Evolutionary conservation across 495 filamentous ascomycete genomes (phyloP), one percentile per base, ranked within the genome.

Genomic region (Daldinia childiae): DNA sequence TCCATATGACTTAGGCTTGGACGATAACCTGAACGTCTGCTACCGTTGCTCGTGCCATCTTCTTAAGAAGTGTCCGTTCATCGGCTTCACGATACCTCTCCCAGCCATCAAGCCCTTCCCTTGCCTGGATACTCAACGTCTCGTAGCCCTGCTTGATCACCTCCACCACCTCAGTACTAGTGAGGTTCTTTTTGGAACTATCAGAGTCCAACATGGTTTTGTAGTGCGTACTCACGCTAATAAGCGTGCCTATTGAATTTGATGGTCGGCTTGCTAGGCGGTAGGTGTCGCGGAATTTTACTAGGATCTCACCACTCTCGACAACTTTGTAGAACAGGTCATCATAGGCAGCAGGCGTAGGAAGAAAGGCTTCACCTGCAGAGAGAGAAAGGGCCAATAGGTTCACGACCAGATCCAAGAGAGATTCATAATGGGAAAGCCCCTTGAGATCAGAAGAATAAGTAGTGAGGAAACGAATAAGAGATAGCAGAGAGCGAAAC

Each of bases 271-370:
- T 84, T 7, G 77, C 78, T 41, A 92, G 76, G 6, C 77, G 73
- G 79, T 94, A 98, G 2, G 85, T 89, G 71, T 92, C 90, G 21
- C 93, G 87, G 80, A 98, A 97, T 79, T 93, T 93, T 26, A 87
- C 81, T 39, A 99, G 85, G 36, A 93, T 86, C 52, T 97, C 93
- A 3, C 94, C 93, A 15, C 88, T 91, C 79, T 99, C 95, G 54
- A 98, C 93, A 14, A 99, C 85, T 81, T 99, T 99, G 84, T 99
- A 99, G 81, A 99, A 97, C 11, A 99, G 85, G 75, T 98, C 96
- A 74, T 99, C 95, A 78, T 98, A 98, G 21, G 91, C 90, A 39
- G 91, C 85, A 21, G 93, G 88, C 62, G 91, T 92, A 0, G 96
- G 96, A n/a, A 98, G 89, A 80, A 98, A 98, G 7, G 90, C 87